Evolutionary conservation across 2,329 filamentous ascomycete species (phyloP).

Genomic region (Claviceps lovelessii): DNA sequence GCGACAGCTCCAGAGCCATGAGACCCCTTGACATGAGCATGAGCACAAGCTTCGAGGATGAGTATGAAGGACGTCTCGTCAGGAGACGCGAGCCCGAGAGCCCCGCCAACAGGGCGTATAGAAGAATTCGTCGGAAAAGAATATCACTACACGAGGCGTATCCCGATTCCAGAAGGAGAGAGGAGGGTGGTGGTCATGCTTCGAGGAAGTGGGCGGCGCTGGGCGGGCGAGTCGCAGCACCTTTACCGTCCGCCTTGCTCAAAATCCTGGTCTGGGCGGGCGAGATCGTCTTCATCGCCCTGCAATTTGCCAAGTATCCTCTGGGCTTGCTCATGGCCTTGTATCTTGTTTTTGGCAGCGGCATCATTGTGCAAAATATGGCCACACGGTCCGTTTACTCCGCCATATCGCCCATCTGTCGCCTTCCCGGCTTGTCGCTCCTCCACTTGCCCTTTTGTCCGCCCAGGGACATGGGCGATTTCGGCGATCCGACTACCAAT

Average conservation of each 20-base stretch:
- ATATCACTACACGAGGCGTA: conserved; percentile 6
- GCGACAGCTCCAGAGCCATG: conserved; percentile 17
- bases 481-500: conserved; percentile 7
- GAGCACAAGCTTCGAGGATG: conserved; percentile 10
- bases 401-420: conserved; percentile 55
- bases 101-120: conserved; percentile 7
- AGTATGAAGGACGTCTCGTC: conserved; percentile 15
- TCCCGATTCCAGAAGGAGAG: conserved; percentile 7
- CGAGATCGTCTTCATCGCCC: conserved; percentile 42
- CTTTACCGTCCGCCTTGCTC: conserved; percentile 24
- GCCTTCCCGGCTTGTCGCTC: conserved; percentile 48
- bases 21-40: conserved; percentile 11
- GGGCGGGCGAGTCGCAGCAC: conserved; percentile 18
- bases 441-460: conserved; percentile 52
- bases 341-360: conserved; percentile 44
- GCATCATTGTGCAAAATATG: conserved; percentile 47
- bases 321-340: conserved; percentile 46
- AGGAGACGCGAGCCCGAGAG: conserved; percentile 14
- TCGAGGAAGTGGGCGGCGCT: too few species aligned
- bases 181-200: conserved; percentile 4
- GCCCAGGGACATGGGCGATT: conserved; percentile 11
- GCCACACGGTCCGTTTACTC: conserved; percentile 44
- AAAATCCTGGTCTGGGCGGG: conserved; percentile 33
- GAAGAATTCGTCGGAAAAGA: conserved; percentile 8
- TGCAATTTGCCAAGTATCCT: conserved; percentile 49